These are phyloP conservation scores for Eremochloa ophiuroides DNA, from an alignment of 176 grass and related monocot species.

Conservation along the genomic window DNA sequence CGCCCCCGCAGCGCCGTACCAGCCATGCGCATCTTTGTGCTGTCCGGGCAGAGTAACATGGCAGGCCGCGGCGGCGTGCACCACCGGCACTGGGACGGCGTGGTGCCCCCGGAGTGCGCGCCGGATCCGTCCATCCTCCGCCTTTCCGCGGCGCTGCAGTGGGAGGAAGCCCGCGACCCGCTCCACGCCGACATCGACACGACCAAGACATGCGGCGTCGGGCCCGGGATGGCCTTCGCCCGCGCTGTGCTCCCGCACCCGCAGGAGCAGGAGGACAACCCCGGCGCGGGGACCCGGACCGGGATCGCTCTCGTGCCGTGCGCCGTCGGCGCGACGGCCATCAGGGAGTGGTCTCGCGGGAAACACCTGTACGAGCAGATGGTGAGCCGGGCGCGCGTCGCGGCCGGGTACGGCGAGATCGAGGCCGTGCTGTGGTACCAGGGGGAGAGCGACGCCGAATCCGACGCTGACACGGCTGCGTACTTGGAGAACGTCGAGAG, in stretches of 20 bases:
- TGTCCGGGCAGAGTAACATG: conserved; percentile 97
- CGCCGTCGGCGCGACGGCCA: conserved; percentile 75
- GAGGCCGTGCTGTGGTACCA: conserved; percentile 90
- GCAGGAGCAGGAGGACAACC: neutral
- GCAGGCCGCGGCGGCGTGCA: conserved; percentile 76
- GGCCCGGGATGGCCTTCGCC: conserved; percentile 81
- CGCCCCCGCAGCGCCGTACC: neutral
- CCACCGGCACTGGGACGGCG: conserved; percentile 59
- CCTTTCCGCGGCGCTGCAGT: conserved; percentile 45
- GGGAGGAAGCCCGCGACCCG: conserved; percentile 65
- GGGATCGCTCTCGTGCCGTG: conserved; percentile 71
- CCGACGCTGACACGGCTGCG: conserved; percentile 28
- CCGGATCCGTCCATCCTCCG: conserved; percentile 50
- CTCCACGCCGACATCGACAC: conserved; percentile 82
- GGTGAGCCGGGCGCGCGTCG: conserved; percentile 51
- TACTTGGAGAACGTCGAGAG: conserved; percentile 58
- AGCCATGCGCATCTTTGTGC: conserved; percentile 62
- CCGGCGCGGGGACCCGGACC: neutral
- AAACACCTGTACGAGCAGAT: conserved; percentile 72
- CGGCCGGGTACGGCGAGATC: conserved; percentile 49
- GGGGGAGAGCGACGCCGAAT: conserved; percentile 75
- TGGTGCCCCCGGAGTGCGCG: conserved; percentile 57
- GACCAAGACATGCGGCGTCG: conserved; percentile 63
- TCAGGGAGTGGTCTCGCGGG: conserved; percentile 69
- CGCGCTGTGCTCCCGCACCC: conserved; percentile 43